Conservation (phyloP, 768 basidiomycete genomes). For the Termitomyces sp. region DNA sequence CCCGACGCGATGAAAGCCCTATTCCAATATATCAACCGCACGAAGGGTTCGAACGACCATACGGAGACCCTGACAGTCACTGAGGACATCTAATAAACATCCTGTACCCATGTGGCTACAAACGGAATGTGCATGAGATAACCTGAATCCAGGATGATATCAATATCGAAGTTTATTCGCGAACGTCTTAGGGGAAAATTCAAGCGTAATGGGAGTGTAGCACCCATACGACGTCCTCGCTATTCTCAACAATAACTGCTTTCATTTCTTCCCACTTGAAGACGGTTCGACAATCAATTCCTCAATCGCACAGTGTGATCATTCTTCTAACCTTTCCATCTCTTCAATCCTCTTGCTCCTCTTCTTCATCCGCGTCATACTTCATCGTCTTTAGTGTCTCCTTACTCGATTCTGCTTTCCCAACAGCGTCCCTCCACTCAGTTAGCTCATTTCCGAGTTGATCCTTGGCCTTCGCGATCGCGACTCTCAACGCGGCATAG, state of each 20-base stretch:
- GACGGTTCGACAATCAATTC: not conserved
- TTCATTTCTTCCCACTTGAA: not conserved
- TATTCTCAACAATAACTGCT: slow-evolving; percentile 2
- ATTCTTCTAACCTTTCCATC: slow-evolving; percentile 4
- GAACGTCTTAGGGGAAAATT: slow-evolving; percentile 69
- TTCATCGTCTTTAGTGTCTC: slow-evolving; percentile 39
- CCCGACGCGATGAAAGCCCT: too few relatives aligned
- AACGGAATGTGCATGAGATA: too few relatives aligned
- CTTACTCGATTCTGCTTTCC: slow-evolving; percentile 56
- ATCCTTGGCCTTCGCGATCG: slow-evolving; percentile 46
- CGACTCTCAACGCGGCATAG: slow-evolving; percentile 42
- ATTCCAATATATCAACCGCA: too few relatives aligned
- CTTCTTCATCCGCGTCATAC: slow-evolving; percentile 41
- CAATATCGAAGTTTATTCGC: slow-evolving; percentile 45
- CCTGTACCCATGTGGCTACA: too few relatives aligned
- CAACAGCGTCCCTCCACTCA: slow-evolving; percentile 68
- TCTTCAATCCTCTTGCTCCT: slow-evolving; percentile 36
- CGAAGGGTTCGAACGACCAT: too few relatives aligned
- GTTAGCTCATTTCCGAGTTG: slow-evolving; percentile 65
- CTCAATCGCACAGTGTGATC: slow-evolving; percentile 1
- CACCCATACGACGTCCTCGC: not conserved
- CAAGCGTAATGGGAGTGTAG: slow-evolving; percentile 32
- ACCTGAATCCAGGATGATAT: too few relatives aligned
- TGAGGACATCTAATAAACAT: too few relatives aligned
- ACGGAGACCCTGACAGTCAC: too few relatives aligned